These are phyloP conservation scores for Trypanosoma congolense DNA, from an alignment of 208 protist genomes.

Conservation along the genomic window DNA sequence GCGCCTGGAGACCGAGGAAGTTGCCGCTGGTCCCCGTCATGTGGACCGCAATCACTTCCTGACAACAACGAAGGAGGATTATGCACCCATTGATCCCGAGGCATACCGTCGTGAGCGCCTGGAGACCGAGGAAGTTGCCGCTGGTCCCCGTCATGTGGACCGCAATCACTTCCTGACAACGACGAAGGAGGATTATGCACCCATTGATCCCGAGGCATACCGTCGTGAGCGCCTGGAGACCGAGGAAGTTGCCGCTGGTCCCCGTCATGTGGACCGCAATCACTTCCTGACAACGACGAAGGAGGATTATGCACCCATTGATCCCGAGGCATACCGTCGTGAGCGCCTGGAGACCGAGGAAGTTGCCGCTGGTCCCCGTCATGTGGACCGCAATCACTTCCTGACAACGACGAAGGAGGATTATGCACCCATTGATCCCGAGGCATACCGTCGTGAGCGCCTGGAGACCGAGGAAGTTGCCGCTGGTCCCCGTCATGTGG, in stretches of 20 bases:
- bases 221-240: background rate
- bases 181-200: constrained; percentile 8
- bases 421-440: constrained; percentile 27
- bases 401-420: constrained; percentile 37
- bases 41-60: constrained; percentile 12
- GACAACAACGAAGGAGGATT: constrained; percentile 16
- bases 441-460: constrained; percentile 16
- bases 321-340: constrained; percentile 1
- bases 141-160: constrained; percentile 3
- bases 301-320: constrained; percentile 4
- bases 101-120: constrained; percentile 5
- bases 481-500: constrained; percentile 7
- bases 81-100: constrained; percentile 5
- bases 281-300: constrained; percentile 3
- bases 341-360: background rate
- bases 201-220: constrained; percentile 1
- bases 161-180: constrained; percentile 7
- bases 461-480: background rate
- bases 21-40: background rate
- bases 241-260: background rate
- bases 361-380: background rate
- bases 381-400: constrained; percentile 49
- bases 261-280: constrained; percentile 4
- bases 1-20: background rate
- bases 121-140: background rate